These are phyloP conservation scores for Leersia perrieri DNA, from an alignment of 176 grass and related monocot species.

Conservation along the genomic window DNA sequence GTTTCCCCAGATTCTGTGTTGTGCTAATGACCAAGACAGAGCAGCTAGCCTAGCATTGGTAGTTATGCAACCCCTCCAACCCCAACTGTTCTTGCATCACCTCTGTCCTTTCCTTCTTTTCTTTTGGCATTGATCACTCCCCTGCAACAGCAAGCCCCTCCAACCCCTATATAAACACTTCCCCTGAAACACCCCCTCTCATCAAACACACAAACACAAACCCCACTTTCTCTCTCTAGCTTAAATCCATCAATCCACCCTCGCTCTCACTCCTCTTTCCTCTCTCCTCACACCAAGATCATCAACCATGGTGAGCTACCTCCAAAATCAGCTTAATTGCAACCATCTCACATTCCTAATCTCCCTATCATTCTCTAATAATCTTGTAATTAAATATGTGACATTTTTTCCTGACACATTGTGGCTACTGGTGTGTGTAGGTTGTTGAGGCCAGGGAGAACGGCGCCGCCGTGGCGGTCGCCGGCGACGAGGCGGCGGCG, in stretches of 20 bases:
- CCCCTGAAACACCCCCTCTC: background rate
- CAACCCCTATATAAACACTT: conserved; percentile 10
- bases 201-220: conserved; percentile 26
- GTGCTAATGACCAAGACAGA: background rate
- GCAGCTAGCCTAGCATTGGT: too few relatives aligned
- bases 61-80: conserved; percentile 55
- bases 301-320: conserved; percentile 39
- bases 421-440: background rate
- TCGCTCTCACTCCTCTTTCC: background rate
- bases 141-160: background rate
- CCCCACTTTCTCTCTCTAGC: background rate
- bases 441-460: conserved; percentile 51
- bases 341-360: too few relatives aligned
- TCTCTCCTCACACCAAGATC: background rate
- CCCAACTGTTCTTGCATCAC: conserved; percentile 43
- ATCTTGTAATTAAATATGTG: too few relatives aligned
- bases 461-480: background rate
- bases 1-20: background rate
- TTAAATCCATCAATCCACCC: background rate
- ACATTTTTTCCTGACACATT: background rate
- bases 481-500: background rate
- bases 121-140: background rate
- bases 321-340: background rate
- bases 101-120: background rate
- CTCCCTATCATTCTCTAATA: background rate